phyloP scores from a whole-genome alignment of 495 filamentous ascomycete genomes.

The Lindgomyces ingoldianus region DNA sequence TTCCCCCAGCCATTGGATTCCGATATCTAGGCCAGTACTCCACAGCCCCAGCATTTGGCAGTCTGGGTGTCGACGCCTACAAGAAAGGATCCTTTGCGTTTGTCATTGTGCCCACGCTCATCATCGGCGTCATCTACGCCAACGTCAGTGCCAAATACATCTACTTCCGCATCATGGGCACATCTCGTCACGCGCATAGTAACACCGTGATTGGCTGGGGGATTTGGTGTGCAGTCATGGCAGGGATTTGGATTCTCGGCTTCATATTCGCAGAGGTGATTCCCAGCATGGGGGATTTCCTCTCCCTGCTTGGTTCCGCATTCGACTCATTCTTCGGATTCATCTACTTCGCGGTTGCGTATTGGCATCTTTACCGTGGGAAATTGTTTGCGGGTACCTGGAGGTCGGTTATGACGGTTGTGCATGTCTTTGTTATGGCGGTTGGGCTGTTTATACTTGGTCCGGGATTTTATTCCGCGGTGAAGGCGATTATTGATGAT shows the following conservation, averaged over 20 bases:
- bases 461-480: conserved; percentile 55
- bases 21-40: conserved; percentile 53
- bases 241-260: conserved; percentile 46
- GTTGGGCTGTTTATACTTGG: conserved; percentile 54
- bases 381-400: conserved; percentile 40
- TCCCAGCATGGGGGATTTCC: conserved; percentile 43
- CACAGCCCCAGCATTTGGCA: conserved; percentile 54
- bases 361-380: conserved; percentile 52
- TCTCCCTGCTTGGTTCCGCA: conserved; percentile 34
- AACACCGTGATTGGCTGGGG: conserved; percentile 52
- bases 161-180: conserved; percentile 47
- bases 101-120: conserved; percentile 48
- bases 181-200: conserved; percentile 49
- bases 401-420: conserved; percentile 46
- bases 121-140: conserved; percentile 53
- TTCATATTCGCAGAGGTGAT: conserved; percentile 53
- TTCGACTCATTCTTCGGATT: conserved; percentile 45
- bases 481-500: conserved; percentile 55
- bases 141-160: conserved; percentile 52
- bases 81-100: conserved; percentile 49
- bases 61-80: conserved; percentile 47
- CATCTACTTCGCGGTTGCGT: conserved; percentile 53
- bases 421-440: conserved; percentile 49
- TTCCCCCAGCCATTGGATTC: conserved; percentile 55
- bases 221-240: conserved; percentile 50